A percentile compares a stretch with the other conserved stretches of the same genome.
Evolutionary conservation across 345 rosid genomes (phyloP).

Genomic region (Trapa incisa): DNA sequence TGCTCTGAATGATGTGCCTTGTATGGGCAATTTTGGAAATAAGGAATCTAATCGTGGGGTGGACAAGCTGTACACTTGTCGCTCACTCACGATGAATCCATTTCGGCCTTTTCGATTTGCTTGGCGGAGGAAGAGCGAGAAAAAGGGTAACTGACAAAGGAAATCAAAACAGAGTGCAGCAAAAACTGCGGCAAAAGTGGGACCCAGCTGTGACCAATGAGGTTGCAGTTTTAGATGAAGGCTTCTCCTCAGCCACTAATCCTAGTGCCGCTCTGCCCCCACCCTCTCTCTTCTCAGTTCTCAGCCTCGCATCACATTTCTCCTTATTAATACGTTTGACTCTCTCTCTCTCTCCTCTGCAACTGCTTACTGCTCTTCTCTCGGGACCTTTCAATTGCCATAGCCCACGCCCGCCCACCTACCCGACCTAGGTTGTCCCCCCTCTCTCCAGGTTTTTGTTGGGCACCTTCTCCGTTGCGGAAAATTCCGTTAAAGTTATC

Average conservation of each 20-base stretch:
- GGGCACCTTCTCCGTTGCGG: not conserved
- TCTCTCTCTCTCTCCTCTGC: constrained; percentile 3
- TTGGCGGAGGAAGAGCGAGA: no score
- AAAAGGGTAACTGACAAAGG: not conserved
- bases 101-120: not conserved
- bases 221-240: constrained; percentile 30
- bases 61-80: not conserved
- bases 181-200: not conserved
- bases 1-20: not conserved
- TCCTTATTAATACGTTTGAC: not conserved
- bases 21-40: not conserved
- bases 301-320: constrained; percentile 45
- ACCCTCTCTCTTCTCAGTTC: constrained; percentile 3
- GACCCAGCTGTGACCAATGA: constrained; percentile 13
- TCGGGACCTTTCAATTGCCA: not conserved
- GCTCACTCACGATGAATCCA: not conserved
- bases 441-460: not conserved
- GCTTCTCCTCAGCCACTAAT: constrained; percentile 26
- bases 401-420: not conserved
- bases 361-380: not conserved
- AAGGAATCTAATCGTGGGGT: not conserved
- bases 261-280: not conserved
- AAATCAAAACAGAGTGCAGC: not conserved
- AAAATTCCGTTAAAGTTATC: not conserved
- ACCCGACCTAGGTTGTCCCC: not conserved